Evolutionary conservation across 352 stramenopile species (phyloP), one percentile per base, ranked within the genome.

Genomic region (Halophytophthora polymorphica): DNA sequence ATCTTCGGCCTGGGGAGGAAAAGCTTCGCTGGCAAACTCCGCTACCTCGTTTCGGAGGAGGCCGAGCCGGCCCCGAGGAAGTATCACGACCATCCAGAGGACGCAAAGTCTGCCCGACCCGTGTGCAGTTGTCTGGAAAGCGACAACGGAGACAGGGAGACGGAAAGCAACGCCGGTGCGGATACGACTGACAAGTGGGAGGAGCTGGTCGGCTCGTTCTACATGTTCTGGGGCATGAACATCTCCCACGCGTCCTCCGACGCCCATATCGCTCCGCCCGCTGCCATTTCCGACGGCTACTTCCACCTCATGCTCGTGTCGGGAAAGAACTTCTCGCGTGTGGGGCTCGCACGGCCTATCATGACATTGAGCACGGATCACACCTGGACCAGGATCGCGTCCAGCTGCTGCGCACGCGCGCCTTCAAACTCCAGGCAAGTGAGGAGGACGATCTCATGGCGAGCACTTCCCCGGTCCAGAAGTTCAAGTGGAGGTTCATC

Each of bases 191-290:
- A 49, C 15, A 17, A 46, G 40, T 78, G 69, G 69, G 50, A 64
- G 41, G 66, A 71, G 29, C 66, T 86, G 41, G 51, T 70, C 21
- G 73, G 73, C 0, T 55, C 53, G 13, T 88, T 84, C 53, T 64
- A 66, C 51, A 72, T 88, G 58, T 77, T 87, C 47, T 88, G 77
- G 76, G 57, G 58, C 18, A 74, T 81, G 58, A 87, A 81, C 41
- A 69, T 78, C 7, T 78, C 68, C 12, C 69, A 86, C 45, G 60
- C 71, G 3, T 58, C 68, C 12, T 68, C 70, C 0, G 69, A 88
- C 40, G 64, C 58, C 12, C 49, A 74, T 53, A 58, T 83, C 37
- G 74, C 61, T 10, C 77, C 76, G n/a, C 57, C 50, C 10, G 77
- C 76, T 14, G 47, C 44, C 31, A 69, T 78, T 18, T 62, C 77